Percentiles rank a stretch among this genome's conserved stretches.
phyloP scores from a whole-genome alignment of 306 rosid species.

The Lagenaria siceraria region DNA sequence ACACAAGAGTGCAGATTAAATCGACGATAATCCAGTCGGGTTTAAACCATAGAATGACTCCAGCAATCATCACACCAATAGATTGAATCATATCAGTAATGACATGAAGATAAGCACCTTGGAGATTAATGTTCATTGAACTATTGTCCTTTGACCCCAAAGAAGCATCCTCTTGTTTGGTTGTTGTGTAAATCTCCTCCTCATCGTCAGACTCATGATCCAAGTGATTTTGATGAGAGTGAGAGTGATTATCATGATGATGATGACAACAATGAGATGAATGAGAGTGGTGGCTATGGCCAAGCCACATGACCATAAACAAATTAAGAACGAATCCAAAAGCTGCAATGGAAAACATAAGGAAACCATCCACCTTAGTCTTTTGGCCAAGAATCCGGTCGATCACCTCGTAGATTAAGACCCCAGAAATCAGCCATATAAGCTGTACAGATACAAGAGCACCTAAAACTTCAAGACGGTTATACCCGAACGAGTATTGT shows the following conservation, averaged over 20 bases:
- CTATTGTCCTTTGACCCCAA: conserved; percentile 26
- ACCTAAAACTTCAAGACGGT: conserved; percentile 78
- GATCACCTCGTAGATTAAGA: conserved; percentile 64
- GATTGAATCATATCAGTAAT: conserved; percentile 87
- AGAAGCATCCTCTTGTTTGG: conserved; percentile 31
- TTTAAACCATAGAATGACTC: conserved; percentile 62
- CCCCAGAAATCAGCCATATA: conserved; percentile 75
- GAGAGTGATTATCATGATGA: background rate
- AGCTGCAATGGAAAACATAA: conserved; percentile 78
- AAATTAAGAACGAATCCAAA: conserved; percentile 66
- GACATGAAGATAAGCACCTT: conserved; percentile 92
- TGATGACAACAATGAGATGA: background rate
- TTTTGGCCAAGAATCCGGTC: conserved; percentile 31
- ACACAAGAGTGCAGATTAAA: conserved; percentile 60
- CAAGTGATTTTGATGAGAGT: conserved; percentile 1
- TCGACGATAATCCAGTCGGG: conserved; percentile 70
- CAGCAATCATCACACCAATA: conserved; percentile 86
- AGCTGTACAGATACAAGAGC: conserved; percentile 82
- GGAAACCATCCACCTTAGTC: conserved; percentile 47
- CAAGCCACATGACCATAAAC: conserved; percentile 79
- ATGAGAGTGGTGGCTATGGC: conserved; percentile 31
- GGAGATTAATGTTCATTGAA: conserved; percentile 52
- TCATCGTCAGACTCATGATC: conserved; percentile 17
- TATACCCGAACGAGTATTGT: conserved; percentile 62
- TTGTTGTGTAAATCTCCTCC: background rate